Percentiles rank a stretch among this genome's conserved stretches.
Evolutionary conservation across 768 basidiomycete species (phyloP).

Genomic region (Mycena epipterygia): DNA sequence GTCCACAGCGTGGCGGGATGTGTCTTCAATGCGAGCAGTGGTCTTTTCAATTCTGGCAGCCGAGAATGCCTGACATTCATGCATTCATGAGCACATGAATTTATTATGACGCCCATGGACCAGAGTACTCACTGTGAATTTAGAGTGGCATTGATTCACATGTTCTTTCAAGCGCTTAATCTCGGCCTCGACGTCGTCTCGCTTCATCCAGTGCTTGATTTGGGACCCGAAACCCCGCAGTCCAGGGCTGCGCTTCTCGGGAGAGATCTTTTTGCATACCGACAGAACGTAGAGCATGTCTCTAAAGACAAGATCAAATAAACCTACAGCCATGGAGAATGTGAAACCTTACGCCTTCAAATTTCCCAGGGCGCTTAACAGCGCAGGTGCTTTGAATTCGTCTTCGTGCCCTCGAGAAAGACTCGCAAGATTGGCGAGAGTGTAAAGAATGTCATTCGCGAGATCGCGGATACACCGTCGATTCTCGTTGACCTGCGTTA

Average conservation of each 20-base stretch:
- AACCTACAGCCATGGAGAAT: too few species aligned
- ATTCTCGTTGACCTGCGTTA: slow-evolving; percentile 13
- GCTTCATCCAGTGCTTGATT: slow-evolving; percentile 29
- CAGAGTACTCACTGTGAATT: slow-evolving; percentile 19
- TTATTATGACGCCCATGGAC: too few species aligned
- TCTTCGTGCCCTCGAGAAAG: neutral
- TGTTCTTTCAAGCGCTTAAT: slow-evolving; percentile 23
- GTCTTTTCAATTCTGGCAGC: neutral
- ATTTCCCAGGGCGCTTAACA: neutral
- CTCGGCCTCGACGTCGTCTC: slow-evolving; percentile 26
- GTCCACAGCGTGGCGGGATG: too few species aligned
- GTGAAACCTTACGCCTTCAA: slow-evolving; percentile 17
- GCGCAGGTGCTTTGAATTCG: slow-evolving; percentile 2
- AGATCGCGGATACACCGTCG: slow-evolving; percentile 20
- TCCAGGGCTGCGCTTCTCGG: neutral
- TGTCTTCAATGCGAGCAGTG: too few species aligned
- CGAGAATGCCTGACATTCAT: neutral
- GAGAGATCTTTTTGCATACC: neutral
- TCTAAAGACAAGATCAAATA: neutral
- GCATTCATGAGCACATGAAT: neutral
- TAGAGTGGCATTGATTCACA: slow-evolving; percentile 23
- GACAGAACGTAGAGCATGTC: slow-evolving; percentile 14
- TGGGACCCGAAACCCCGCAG: slow-evolving; percentile 8
- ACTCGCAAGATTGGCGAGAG: neutral
- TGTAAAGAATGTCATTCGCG: slow-evolving; percentile 7